Evolutionary conservation across 768 basidiomycete species (phyloP).

Genomic region (Mrakia gelida): DNA sequence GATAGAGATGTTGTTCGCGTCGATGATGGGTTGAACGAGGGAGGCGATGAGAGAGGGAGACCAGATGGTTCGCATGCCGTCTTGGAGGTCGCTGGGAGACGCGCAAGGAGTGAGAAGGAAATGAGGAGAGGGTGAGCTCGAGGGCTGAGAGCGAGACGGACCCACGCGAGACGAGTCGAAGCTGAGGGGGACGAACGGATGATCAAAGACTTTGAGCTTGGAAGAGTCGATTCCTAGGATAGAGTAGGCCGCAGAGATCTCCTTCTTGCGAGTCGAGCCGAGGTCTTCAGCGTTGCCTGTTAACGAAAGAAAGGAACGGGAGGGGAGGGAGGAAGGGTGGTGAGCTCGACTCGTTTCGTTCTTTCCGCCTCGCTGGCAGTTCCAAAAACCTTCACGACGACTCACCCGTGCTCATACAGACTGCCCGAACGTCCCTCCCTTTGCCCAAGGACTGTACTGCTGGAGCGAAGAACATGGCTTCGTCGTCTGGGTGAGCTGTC

Average conservation of each 20-base stretch:
- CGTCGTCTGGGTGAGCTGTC: constrained; percentile 93
- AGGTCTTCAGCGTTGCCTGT: constrained; percentile 69
- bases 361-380: no score
- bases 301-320: not conserved
- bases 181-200: constrained; percentile 56
- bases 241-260: constrained; percentile 62
- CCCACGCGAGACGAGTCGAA: constrained; percentile 3
- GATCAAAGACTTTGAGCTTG: constrained; percentile 58
- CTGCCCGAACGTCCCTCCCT: constrained; percentile 52
- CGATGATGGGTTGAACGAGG: constrained; percentile 57
- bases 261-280: constrained; percentile 58
- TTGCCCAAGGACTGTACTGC: constrained; percentile 25
- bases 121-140: not conserved
- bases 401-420: constrained; percentile 67
- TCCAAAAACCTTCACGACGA: not conserved
- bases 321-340: not conserved
- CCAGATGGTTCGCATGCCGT: constrained; percentile 69
- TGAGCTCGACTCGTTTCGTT: not conserved
- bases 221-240: constrained; percentile 57
- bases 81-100: constrained; percentile 69
- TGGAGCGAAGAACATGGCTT: constrained; percentile 75
- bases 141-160: not conserved
- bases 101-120: no score
- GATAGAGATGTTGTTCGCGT: constrained; percentile 59
- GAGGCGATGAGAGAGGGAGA: constrained; percentile 45